Evolutionary conservation across 1,284 basidiomycete genomes (phyloP).

Genomic region (Cryptococcus sp.): DNA sequence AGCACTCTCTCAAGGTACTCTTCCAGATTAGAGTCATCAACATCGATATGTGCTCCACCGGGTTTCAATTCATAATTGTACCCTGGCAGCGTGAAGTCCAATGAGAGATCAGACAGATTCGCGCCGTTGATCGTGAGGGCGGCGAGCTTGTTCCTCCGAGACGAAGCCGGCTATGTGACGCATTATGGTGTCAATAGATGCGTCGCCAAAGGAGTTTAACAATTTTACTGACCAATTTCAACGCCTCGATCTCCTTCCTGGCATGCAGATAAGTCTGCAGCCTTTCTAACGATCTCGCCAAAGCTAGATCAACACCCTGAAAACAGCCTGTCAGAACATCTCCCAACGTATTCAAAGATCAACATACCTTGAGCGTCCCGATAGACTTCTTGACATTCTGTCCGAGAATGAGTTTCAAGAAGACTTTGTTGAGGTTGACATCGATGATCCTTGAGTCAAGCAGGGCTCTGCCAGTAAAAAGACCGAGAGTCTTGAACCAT

Average conservation of each 20-base stretch:
- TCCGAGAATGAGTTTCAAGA: slow-evolving; percentile 83
- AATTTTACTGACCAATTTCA: slow-evolving; percentile 32
- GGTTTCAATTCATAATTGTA: slow-evolving; percentile 86
- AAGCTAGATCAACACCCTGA: slow-evolving; percentile 74
- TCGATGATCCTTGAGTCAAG: slow-evolving; percentile 98
- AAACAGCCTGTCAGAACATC: neutral
- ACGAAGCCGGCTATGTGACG: slow-evolving; percentile 36
- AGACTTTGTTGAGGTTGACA: slow-evolving; percentile 87
- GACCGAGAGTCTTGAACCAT: slow-evolving; percentile 86
- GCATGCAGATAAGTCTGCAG: slow-evolving; percentile 61
- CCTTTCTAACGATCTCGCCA: slow-evolving; percentile 83
- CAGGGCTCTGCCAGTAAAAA: slow-evolving; percentile 97
- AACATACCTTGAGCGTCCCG: slow-evolving; percentile 70
- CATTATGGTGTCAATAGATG: neutral
- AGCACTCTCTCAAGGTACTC: slow-evolving; percentile 83
- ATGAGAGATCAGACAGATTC: slow-evolving; percentile 75
- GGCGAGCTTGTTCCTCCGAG: slow-evolving; percentile 47
- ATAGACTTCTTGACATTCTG: slow-evolving; percentile 80
- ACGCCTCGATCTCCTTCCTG: slow-evolving; percentile 54
- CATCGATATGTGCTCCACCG: slow-evolving; percentile 73
- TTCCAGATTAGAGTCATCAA: slow-evolving; percentile 81
- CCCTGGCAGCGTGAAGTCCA: slow-evolving; percentile 96
- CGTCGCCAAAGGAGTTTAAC: neutral
- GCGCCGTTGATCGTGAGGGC: slow-evolving; percentile 59
- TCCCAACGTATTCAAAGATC: neutral